These are phyloP conservation scores for Melanomma pulvis-pyrius DNA, from an alignment of 495 filamentous ascomycete species.

Conservation along the genomic window DNA sequence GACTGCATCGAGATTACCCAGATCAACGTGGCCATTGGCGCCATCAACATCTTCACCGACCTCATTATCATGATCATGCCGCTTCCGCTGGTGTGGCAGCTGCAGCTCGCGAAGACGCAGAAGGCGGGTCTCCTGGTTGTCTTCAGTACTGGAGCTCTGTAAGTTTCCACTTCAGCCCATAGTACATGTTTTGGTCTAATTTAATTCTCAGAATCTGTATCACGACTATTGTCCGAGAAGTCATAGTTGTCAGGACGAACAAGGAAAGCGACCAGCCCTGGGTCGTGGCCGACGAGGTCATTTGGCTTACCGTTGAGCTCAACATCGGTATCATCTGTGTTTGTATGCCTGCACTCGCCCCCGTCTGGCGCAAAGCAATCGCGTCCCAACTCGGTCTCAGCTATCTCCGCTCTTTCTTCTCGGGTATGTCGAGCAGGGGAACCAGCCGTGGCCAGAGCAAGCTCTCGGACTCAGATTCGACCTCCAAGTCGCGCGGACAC, in stretches of 20 bases:
- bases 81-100: background rate
- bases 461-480: background rate
- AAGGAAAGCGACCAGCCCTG: background rate
- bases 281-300: background rate
- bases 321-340: background rate
- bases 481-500: too few species aligned
- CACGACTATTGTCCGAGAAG: background rate
- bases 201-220: background rate
- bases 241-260: background rate
- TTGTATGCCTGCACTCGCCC: background rate
- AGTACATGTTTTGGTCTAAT: background rate
- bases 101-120: background rate
- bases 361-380: background rate
- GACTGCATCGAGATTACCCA: slow-evolving; percentile 1
- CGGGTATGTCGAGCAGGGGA: background rate
- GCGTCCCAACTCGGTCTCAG: background rate
- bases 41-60: slow-evolving; percentile 5
- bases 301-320: slow-evolving; percentile 1
- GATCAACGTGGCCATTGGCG: background rate
- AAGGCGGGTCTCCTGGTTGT: background rate
- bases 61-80: slow-evolving; percentile 11
- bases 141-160: slow-evolving; percentile 1
- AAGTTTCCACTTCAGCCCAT: background rate
- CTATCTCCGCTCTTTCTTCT: background rate
- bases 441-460: background rate